These are phyloP conservation scores for Ulvella scutata DNA, from an alignment of 139 green algal genomes.

Conservation along the genomic window DNA sequence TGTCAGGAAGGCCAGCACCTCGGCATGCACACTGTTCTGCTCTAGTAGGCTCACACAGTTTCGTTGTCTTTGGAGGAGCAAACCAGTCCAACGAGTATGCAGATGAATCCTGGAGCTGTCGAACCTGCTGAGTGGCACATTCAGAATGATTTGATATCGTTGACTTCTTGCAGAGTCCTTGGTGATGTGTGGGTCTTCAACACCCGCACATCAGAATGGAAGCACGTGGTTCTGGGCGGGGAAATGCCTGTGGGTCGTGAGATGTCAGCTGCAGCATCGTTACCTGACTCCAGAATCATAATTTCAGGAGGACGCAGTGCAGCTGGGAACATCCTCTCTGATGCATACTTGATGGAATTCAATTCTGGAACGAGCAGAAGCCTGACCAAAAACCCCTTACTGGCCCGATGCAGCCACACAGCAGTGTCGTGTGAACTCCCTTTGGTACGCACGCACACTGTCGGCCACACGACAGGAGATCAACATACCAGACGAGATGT, in stretches of 20 bases:
- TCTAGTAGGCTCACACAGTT: neutral
- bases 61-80: neutral
- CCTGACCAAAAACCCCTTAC: too few relatives aligned
- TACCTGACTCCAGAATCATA: neutral
- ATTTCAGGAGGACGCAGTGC: neutral
- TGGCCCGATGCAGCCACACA: too few relatives aligned
- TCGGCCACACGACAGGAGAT: too few relatives aligned
- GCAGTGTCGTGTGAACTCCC: too few relatives aligned
- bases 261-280: neutral
- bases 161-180: neutral
- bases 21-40: neutral
- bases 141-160: neutral
- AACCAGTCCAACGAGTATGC: neutral
- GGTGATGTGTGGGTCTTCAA: slow-evolving; percentile 1
- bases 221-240: neutral
- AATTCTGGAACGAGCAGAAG: too few relatives aligned
- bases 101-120: neutral
- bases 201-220: neutral
- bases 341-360: neutral
- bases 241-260: neutral
- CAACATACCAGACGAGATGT: too few relatives aligned
- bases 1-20: neutral
- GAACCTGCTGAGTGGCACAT: neutral
- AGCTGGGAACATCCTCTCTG: neutral
- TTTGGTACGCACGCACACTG: too few relatives aligned